These are phyloP conservation scores for Prosopis cineraria DNA, from an alignment of 306 rosid species.

Conservation along the genomic window DNA sequence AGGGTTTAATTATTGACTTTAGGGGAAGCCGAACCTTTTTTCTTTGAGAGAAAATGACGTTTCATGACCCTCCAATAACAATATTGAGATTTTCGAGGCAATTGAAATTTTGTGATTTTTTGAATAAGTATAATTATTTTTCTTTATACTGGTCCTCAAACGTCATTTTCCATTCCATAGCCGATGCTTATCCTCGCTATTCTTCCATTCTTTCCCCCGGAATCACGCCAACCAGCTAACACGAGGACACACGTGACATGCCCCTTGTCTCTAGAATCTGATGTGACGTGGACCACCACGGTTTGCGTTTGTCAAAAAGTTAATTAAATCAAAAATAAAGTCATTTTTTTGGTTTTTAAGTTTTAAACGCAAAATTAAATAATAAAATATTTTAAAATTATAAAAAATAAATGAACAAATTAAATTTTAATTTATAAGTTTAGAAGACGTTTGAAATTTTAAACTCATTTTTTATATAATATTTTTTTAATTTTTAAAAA, in stretches of 20 bases:
- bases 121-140: too few relatives aligned
- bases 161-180: neutral
- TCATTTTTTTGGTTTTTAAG: too few relatives aligned
- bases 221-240: neutral
- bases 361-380: too few relatives aligned
- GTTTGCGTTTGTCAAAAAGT: neutral
- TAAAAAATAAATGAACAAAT: too few relatives aligned
- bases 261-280: neutral
- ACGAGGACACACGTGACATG: neutral
- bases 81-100: too few relatives aligned
- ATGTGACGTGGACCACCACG: neutral
- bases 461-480: too few relatives aligned
- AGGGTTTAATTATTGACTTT: conserved; percentile 35
- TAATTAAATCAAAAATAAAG: too few relatives aligned
- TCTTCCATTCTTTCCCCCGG: conserved; percentile 32
- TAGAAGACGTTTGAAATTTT: too few relatives aligned
- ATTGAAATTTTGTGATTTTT: too few relatives aligned
- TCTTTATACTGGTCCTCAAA: neutral
- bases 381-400: too few relatives aligned
- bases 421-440: too few relatives aligned
- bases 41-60: neutral
- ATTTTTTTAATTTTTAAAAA: too few relatives aligned
- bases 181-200: neutral
- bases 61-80: neutral
- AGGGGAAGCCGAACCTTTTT: conserved; percentile 1